Conservation (phyloP, 768 basidiomycete genomes). For the Xanthoconium stramineum region DNA sequence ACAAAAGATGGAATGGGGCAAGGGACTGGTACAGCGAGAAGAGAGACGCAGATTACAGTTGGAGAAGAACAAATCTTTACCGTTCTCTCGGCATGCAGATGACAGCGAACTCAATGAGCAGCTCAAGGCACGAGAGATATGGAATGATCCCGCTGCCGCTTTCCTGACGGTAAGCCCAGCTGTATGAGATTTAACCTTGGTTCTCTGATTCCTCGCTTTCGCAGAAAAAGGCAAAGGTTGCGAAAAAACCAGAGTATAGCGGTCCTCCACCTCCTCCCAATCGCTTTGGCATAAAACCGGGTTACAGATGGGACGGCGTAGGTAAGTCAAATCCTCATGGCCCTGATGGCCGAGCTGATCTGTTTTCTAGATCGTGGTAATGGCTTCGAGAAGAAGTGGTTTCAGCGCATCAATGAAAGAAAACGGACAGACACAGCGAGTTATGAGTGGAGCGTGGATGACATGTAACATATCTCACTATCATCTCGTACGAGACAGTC, state of each 20-base stretch:
- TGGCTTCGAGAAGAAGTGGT: slow-evolving; percentile 91
- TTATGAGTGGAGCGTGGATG: slow-evolving; percentile 86
- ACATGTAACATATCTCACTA: slow-evolving; percentile 60
- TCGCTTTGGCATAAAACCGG: slow-evolving; percentile 92
- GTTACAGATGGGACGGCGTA: slow-evolving; percentile 98
- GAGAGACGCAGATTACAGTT: slow-evolving; percentile 64
- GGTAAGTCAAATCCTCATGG: slow-evolving; percentile 46
- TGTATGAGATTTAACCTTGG: background rate
- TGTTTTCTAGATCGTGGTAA: slow-evolving; percentile 70
- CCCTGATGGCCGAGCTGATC: slow-evolving; percentile 2
- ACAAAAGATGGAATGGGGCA: slow-evolving; percentile 96
- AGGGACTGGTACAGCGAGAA: slow-evolving; percentile 87
- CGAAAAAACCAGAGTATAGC: slow-evolving; percentile 77
- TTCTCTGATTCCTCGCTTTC: slow-evolving; percentile 6
- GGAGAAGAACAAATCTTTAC: slow-evolving; percentile 60
- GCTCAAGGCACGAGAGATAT: slow-evolving; percentile 73
- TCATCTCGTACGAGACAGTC: background rate
- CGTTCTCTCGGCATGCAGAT: slow-evolving; percentile 77
- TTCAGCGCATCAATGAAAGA: slow-evolving; percentile 77
- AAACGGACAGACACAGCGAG: slow-evolving; percentile 69
- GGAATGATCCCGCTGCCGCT: slow-evolving; percentile 97
- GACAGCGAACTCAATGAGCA: slow-evolving; percentile 86
- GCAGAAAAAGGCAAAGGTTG: slow-evolving; percentile 78
- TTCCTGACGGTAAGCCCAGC: slow-evolving; percentile 73
- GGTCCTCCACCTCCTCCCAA: slow-evolving; percentile 92